A percentile compares a stretch with the other conserved stretches of the same genome.
These are phyloP conservation scores for Wallacemonas sp. DNA, from an alignment of 208 protist genomes.

Conservation along the genomic window DNA sequence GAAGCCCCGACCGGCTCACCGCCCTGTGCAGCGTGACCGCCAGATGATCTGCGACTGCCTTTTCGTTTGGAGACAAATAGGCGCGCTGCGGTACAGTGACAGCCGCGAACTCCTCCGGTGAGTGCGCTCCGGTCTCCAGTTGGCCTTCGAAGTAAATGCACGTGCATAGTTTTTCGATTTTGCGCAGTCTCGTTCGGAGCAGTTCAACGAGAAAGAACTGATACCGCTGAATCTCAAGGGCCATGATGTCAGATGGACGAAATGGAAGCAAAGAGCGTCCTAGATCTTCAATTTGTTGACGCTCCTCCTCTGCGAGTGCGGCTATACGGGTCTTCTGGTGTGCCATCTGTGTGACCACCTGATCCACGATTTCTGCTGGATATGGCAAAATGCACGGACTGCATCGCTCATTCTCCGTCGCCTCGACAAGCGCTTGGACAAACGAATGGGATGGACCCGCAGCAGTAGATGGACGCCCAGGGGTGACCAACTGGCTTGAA, in stretches of 20 bases:
- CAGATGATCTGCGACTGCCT: constrained; percentile 71
- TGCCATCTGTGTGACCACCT: constrained; percentile 45
- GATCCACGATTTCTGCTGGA: constrained; percentile 50
- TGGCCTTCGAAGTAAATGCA: constrained; percentile 73
- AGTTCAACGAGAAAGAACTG: constrained; percentile 86
- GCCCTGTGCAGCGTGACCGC: constrained; percentile 38
- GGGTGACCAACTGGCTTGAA: constrained; percentile 7
- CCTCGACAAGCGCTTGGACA: constrained; percentile 63
- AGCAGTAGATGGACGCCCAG: constrained; percentile 21
- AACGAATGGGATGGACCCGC: constrained; percentile 7
- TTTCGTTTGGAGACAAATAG: constrained; percentile 63
- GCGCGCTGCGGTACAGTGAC: constrained; percentile 48
- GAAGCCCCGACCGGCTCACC: constrained; percentile 58
- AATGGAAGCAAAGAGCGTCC: constrained; percentile 72
- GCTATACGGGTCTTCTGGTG: constrained; percentile 38
- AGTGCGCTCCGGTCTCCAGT: constrained; percentile 10
- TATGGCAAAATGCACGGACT: constrained; percentile 84
- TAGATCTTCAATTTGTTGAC: constrained; percentile 22
- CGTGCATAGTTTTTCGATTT: constrained; percentile 70
- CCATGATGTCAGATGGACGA: constrained; percentile 74
- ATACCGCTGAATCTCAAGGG: constrained; percentile 71
- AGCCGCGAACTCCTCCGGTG: constrained; percentile 17
- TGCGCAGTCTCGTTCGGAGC: constrained; percentile 76
- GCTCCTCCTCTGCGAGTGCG: constrained; percentile 48
- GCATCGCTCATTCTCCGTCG: constrained; percentile 75